Conservation (phyloP, 192 early-diverging fungal species). For the Rhizophagus sp. region DNA sequence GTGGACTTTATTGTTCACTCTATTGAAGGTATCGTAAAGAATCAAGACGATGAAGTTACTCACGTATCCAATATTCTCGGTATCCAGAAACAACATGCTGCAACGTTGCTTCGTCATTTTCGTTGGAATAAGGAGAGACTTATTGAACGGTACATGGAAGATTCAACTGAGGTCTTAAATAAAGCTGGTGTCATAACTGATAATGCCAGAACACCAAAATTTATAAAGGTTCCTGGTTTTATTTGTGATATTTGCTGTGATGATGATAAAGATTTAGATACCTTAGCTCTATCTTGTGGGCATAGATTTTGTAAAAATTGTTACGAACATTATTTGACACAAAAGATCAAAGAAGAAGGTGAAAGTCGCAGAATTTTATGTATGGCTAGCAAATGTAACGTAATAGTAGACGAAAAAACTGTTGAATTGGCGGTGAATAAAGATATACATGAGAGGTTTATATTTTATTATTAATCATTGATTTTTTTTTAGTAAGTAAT, state of each 20-base stretch:
- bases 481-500: not conserved
- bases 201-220: slow-evolving; percentile 40
- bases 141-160: slow-evolving; percentile 78
- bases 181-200: slow-evolving; percentile 73
- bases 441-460: slow-evolving; percentile 60
- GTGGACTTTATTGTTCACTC: slow-evolving; percentile 74
- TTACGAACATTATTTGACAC: slow-evolving; percentile 79
- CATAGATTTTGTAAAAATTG: slow-evolving; percentile 90
- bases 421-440: slow-evolving; percentile 68
- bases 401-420: slow-evolving; percentile 82
- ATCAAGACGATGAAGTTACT: slow-evolving; percentile 65
- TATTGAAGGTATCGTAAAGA: slow-evolving; percentile 55
- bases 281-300: slow-evolving; percentile 78
- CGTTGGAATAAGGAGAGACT: slow-evolving; percentile 86
- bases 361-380: slow-evolving; percentile 89
- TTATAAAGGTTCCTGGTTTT: slow-evolving; percentile 55
- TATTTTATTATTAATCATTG: not conserved
- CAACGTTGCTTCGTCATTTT: slow-evolving; percentile 76
- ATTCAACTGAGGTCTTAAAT: slow-evolving; percentile 57
- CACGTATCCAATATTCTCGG: slow-evolving; percentile 79
- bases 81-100: slow-evolving; percentile 62
- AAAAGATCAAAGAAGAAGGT: slow-evolving; percentile 88
- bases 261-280: slow-evolving; percentile 58
- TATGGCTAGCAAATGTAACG: slow-evolving; percentile 69
- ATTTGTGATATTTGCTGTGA: slow-evolving; percentile 92